Percentiles rank a stretch among this genome's conserved stretches.
These are phyloP conservation scores for Brassica hybrid DNA, from an alignment of 441 rosid genomes.

Conservation along the genomic window DNA sequence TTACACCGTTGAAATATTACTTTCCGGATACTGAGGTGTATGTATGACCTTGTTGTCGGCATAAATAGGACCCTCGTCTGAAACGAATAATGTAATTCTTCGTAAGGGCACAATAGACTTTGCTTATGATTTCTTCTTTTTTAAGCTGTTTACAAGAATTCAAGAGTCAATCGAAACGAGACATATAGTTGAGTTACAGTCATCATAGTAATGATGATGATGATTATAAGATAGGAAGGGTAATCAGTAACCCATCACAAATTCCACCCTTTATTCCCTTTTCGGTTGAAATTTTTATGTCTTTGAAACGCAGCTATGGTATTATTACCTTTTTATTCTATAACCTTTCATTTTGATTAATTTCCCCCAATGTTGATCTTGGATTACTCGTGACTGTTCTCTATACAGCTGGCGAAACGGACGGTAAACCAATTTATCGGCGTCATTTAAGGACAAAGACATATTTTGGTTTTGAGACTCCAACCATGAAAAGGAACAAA, in stretches of 20 bases:
- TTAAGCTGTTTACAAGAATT: neutral
- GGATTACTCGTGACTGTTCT: conserved; percentile 26
- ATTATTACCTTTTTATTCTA: neutral
- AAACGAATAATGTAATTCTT: conserved; percentile 7
- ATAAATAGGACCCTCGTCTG: neutral
- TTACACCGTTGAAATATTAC: neutral
- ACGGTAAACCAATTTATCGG: conserved; percentile 26
- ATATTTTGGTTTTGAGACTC: neutral
- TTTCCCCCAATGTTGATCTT: neutral
- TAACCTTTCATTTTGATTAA: neutral
- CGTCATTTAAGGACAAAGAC: neutral
- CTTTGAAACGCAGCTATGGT: conserved; percentile 23
- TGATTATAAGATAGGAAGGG: neutral
- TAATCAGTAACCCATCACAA: conserved; percentile 9
- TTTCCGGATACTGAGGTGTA: neutral
- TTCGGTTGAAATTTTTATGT: conserved; percentile 25
- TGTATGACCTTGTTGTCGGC: conserved; percentile 15
- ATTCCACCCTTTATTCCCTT: neutral
- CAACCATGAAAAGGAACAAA: neutral
- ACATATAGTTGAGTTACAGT: conserved; percentile 29
- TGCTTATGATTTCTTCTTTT: neutral
- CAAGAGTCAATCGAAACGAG: neutral
- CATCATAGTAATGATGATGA: conserved; percentile 25
- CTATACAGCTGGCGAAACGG: conserved; percentile 33
- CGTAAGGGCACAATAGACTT: neutral